Percentiles rank a stretch among this genome's conserved stretches.
Evolutionary conservation across 768 basidiomycete species (phyloP).

Genomic region (Mycena amicta): DNA sequence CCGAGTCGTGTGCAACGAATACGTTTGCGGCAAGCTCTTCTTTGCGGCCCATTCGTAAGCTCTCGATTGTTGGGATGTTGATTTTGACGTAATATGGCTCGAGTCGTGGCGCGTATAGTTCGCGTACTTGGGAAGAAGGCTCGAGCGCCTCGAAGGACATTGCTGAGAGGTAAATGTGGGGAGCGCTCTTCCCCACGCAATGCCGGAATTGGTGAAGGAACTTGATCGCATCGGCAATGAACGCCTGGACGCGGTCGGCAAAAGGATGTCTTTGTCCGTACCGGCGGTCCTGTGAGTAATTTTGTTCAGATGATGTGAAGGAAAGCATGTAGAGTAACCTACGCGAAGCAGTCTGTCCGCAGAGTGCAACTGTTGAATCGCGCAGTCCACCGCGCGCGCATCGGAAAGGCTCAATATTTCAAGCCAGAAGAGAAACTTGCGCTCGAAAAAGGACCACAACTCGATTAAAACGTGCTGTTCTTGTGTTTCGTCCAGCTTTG

Average conservation of each 20-base stretch:
- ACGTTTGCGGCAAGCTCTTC: not conserved
- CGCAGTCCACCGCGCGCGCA: not conserved
- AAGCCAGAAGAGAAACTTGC: constrained; percentile 17
- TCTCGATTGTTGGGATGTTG: constrained; percentile 1
- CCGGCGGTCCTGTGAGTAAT: too few relatives aligned
- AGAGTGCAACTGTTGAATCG: not conserved
- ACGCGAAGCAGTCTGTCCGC: too few relatives aligned
- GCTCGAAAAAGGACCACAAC: constrained; percentile 10
- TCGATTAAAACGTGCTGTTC: not conserved
- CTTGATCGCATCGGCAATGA: not conserved
- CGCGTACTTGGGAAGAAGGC: constrained; percentile 4
- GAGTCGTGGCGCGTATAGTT: constrained; percentile 4
- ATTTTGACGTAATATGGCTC: not conserved
- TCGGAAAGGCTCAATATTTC: constrained; percentile 10
- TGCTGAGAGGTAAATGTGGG: constrained; percentile 18
- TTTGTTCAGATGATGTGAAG: too few relatives aligned
- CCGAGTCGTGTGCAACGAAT: not conserved
- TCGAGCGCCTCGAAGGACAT: constrained; percentile 1
- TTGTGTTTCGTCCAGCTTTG: not conserved
- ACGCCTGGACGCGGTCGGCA: not conserved
- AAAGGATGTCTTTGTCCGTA: too few relatives aligned
- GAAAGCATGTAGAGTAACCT: too few relatives aligned
- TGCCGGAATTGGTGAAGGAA: constrained; percentile 11
- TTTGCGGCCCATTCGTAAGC: constrained; percentile 1
- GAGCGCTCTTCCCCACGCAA: constrained; percentile 18